Conservation (phyloP, 1,284 basidiomycete species). For the Cutaneotrichosporon dermatis region DNA sequence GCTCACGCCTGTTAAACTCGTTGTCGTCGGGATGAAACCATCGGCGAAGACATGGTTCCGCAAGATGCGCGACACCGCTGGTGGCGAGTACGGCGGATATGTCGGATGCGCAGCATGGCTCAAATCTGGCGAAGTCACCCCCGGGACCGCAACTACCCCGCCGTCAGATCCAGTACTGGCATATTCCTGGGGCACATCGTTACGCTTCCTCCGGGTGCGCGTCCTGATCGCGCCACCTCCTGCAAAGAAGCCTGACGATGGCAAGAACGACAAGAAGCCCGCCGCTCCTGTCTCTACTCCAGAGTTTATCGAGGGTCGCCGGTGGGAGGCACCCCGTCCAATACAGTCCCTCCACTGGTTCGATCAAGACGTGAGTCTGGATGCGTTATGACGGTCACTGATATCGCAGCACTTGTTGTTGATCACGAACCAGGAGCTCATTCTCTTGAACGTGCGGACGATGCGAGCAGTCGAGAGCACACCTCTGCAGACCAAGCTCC, state of each 20-base stretch:
- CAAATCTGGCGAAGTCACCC: constrained; percentile 47
- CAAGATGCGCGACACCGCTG: constrained; percentile 56
- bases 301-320: constrained; percentile 43
- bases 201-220: constrained; percentile 61
- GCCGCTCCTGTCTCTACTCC: constrained; percentile 26
- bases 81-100: constrained; percentile 51
- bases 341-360: constrained; percentile 53
- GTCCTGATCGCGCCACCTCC: constrained; percentile 28
- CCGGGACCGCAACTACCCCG: constrained; percentile 4
- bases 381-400: not conserved
- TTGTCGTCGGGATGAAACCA: constrained; percentile 89
- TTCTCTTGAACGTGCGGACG: constrained; percentile 64
- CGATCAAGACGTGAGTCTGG: constrained; percentile 44
- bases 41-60: constrained; percentile 90
- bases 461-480: constrained; percentile 42
- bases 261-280: constrained; percentile 7
- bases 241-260: not conserved
- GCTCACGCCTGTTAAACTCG: constrained; percentile 82
- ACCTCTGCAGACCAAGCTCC: constrained; percentile 34
- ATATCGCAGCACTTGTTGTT: constrained; percentile 48
- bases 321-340: constrained; percentile 39
- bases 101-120: constrained; percentile 73
- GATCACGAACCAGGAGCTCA: constrained; percentile 58
- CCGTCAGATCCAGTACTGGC: constrained; percentile 62
- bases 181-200: constrained; percentile 71